Evolutionary conservation across 495 filamentous ascomycete species (phyloP), one percentile per base, ranked within the genome.

Genomic region (Darksidea phi): DNA sequence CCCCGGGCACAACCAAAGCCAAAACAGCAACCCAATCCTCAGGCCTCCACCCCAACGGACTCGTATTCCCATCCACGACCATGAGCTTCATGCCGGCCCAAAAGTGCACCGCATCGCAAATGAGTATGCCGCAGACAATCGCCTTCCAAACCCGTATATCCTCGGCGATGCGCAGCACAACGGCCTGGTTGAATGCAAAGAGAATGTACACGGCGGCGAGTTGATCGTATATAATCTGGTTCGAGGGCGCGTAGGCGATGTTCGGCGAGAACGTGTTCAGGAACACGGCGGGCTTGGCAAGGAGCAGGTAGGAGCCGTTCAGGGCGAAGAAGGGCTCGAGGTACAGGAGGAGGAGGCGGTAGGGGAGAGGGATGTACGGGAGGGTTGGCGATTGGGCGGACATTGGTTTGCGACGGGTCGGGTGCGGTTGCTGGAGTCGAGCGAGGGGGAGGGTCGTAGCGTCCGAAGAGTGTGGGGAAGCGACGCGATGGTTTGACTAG

Each of bases 291-390:
- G 70, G 70, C 18, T 48, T 23, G 38, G 63, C 61, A 54, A 68
- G 49, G 67, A 51, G 61, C 48, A 68, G 57, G 53, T 67, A 38
- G 25, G 60, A 60, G 54, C 70, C 70, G 49, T 53, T 53, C 32
- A 74, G 66, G 18, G 72, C 67, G 21, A 57, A 60, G 62, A 71
- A 15, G 25, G 70, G 68, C 53, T 74, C 72, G 48, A 72, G 41
- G 57, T 66, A 74, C 60, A 71, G 63, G 66, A 74, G 66, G 41
- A 74, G 61, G 52, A 74, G 18, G 55, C 64, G 64, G 65, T 74
- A 74, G 37, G 57, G 38, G 48, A 71, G 61, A 36, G 63, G 64
- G 58, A 71, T 69, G 41, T 59, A 15, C 52, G 61, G 64, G 3
- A 57, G 28, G 23, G 20, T 24, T 13, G 1, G 59, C 21, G 51